A percentile compares a stretch with the other conserved stretches of the same genome.
These are phyloP conservation scores for Phlyctochytrium planicorne DNA, from an alignment of 192 early-diverging fungal species.

Conservation along the genomic window DNA sequence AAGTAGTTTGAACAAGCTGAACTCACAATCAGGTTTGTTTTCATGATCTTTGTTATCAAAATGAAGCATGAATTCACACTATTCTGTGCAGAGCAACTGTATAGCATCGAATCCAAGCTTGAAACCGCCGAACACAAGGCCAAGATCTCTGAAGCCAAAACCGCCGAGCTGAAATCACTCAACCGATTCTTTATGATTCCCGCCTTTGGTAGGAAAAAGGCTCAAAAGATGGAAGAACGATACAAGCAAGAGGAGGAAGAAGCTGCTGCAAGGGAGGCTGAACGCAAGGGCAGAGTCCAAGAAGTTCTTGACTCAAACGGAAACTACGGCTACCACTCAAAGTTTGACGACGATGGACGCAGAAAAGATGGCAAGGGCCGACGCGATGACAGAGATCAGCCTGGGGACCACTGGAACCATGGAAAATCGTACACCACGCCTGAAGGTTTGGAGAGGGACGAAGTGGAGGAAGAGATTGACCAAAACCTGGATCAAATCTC, in stretches of 20 bases:
- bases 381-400: conserved; percentile 1
- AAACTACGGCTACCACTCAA: conserved; percentile 15
- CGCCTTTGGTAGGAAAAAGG: conserved; percentile 51
- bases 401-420: conserved; percentile 5
- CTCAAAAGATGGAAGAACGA: conserved; percentile 30
- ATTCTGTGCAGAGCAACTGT: conserved; percentile 43
- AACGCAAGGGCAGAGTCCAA: conserved; percentile 14
- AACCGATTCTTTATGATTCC: conserved; percentile 54
- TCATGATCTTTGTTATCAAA: conserved; percentile 1
- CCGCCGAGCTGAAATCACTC: conserved; percentile 49
- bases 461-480: conserved; percentile 55
- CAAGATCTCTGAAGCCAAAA: conserved; percentile 45
- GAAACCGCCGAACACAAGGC: conserved; percentile 41
- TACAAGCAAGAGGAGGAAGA: conserved; percentile 24
- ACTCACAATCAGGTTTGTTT: conserved; percentile 42
- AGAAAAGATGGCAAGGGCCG: conserved; percentile 3
- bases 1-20: conserved; percentile 33
- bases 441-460: conserved; percentile 45
- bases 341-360: neutral
- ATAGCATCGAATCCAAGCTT: conserved; percentile 36
- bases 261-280: conserved; percentile 2
- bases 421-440: conserved; percentile 42
- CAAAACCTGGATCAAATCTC: conserved; percentile 50
- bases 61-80: neutral
- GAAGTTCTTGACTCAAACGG: conserved; percentile 14